Base-by-base conservation (phyloP, 345 rosid genomes). In the Lumnitzera littorea region DNA sequence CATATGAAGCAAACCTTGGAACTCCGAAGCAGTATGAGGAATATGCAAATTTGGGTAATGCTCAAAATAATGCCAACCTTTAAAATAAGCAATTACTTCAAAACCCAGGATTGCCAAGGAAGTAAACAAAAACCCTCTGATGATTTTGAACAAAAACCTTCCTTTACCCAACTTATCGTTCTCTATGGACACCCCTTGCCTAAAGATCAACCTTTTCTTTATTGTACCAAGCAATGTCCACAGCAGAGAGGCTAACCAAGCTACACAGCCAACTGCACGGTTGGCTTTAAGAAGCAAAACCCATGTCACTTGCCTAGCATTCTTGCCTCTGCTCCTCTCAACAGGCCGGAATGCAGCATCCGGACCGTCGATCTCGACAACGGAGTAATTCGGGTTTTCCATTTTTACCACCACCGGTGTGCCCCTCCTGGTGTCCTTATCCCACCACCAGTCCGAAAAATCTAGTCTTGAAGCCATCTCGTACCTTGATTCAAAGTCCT, bases 281-380 rank as follows among this genome's bases (percentile, higher is more conserved):
- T 91, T 90, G 74, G 96, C 97, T 69, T 86, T 91, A 60, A 91
- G 96, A 60, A 91, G 96, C 68, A 91, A 67, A 59, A 91, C 94
- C 97, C 97, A 91, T 23, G 89, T 88, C 15, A 88, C 91, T 69
- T 91, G 96, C 79, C 82, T 91, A 0, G 91, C 97, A 67, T 85
- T 91, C 60, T 88, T 88, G 70, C 82, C 96, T 74, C 97, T 75
- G 69, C 78, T 82, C 79, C 73, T 91, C 68, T 91, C 97, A 50
- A 84, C 86, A 0, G 91, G 89, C 73, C 81, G 69, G 67, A 91
- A 91, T 58, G 96, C 94, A 55, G 87, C 74, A 74, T 91, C 97
- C 54, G 97, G 97, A 41, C 84, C 94, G 24, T 86, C 74, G 69
- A 88, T 88, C 80, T 91, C 97, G 16, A 88, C 86, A 5, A 85